Evolutionary conservation across 108 stramenopile genomes (phyloP).

Genomic region (Skeletonema marinoi): DNA sequence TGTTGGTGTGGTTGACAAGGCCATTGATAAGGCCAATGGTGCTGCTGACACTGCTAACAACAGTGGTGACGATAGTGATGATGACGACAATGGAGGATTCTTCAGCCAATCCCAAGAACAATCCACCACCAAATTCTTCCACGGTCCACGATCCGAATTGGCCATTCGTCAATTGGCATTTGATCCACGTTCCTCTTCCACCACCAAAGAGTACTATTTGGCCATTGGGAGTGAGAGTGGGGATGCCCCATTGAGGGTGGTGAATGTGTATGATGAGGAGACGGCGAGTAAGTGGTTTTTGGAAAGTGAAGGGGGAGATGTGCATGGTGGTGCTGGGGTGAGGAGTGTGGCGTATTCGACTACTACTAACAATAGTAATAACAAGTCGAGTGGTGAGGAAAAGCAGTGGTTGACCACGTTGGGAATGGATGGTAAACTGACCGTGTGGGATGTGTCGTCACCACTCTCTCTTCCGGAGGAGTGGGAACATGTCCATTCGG

Average conservation of each 20-base stretch:
- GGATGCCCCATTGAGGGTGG: slow-evolving; percentile 50
- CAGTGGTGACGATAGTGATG: background rate
- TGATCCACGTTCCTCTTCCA: slow-evolving; percentile 27
- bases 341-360: slow-evolving; percentile 49
- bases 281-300: slow-evolving; percentile 27
- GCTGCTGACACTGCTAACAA: slow-evolving; percentile 3
- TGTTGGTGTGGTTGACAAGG: background rate
- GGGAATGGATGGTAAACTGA: slow-evolving; percentile 69
- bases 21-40: slow-evolving; percentile 3
- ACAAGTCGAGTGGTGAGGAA: background rate
- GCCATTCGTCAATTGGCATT: slow-evolving; percentile 68
- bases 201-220: slow-evolving; percentile 32
- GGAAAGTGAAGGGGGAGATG: slow-evolving; percentile 42
- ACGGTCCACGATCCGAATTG: slow-evolving; percentile 56
- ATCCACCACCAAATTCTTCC: background rate
- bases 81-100: slow-evolving; percentile 3
- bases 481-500: slow-evolving; percentile 46
- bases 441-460: slow-evolving; percentile 51
- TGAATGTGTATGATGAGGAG: slow-evolving; percentile 40
- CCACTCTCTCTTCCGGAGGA: slow-evolving; percentile 23
- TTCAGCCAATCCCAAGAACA: background rate
- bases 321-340: slow-evolving; percentile 48
- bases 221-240: slow-evolving; percentile 64
- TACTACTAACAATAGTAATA: background rate
- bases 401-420: slow-evolving; percentile 46